phyloP scores from a whole-genome alignment of 2,329 filamentous ascomycete species.

The Nemania bipapillata region DNA sequence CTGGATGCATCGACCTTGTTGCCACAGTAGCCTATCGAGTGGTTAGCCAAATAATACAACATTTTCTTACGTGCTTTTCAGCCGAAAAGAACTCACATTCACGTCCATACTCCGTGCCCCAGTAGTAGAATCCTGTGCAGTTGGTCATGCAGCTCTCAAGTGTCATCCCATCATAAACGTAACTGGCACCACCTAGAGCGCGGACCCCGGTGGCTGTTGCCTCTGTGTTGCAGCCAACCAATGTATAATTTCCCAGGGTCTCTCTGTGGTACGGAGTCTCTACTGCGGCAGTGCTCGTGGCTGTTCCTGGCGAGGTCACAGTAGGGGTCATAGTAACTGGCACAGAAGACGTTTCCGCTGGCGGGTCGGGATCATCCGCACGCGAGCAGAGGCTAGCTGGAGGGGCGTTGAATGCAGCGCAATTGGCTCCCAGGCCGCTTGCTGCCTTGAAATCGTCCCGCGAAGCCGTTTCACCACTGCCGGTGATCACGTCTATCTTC shows the following conservation, averaged over 20 bases:
- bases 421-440: conserved; percentile 58
- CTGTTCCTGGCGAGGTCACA: conserved; percentile 43
- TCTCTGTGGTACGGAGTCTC: conserved; percentile 54
- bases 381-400: conserved; percentile 47
- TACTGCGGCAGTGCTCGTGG: conserved; percentile 46
- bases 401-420: conserved; percentile 55
- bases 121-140: conserved; percentile 61
- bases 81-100: conserved; percentile 56
- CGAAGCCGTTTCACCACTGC: conserved; percentile 50
- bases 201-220: conserved; percentile 53
- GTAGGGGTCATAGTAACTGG: conserved; percentile 40
- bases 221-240: conserved; percentile 63
- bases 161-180: conserved; percentile 62
- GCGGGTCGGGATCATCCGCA: conserved; percentile 37
- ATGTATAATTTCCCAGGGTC: conserved; percentile 57
- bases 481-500: conserved; percentile 59
- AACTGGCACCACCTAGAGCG: conserved; percentile 56
- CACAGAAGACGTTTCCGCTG: conserved; percentile 32
- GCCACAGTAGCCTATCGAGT: conserved; percentile 58
- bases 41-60: conserved; percentile 30
- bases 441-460: conserved; percentile 63
- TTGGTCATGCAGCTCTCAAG: conserved; percentile 60
- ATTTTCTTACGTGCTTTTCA: neutral
- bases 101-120: conserved; percentile 63
- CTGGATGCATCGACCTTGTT: conserved; percentile 54